phyloP scores from a whole-genome alignment of 176 grass and related monocot species.

The Avena insularis region DNA sequence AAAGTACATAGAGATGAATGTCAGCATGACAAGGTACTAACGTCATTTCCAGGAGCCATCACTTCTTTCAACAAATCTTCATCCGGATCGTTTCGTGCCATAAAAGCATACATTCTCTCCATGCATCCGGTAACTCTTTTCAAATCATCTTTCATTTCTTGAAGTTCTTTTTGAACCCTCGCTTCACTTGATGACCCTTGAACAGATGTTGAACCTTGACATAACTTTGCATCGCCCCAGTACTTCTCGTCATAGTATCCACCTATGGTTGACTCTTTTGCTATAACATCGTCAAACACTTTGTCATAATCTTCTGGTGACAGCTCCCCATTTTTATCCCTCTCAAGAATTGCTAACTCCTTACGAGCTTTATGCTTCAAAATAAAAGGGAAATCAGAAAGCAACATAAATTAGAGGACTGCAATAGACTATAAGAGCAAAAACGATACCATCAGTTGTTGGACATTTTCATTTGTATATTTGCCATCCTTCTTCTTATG shows the following conservation, averaged over 20 bases:
- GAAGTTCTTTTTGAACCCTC: neutral
- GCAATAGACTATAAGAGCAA: neutral
- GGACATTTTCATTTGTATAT: neutral
- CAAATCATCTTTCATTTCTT: neutral
- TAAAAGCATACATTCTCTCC: neutral
- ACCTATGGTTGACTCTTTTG: neutral
- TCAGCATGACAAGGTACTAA: neutral
- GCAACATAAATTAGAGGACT: neutral
- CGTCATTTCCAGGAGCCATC: neutral
- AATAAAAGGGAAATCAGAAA: neutral
- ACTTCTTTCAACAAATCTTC: neutral
- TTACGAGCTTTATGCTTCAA: neutral
- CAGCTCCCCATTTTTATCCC: neutral
- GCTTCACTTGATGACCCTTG: neutral
- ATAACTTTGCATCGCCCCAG: neutral
- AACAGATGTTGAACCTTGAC: neutral
- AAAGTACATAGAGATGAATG: neutral
- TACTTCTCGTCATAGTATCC: neutral
- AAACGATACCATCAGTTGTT: neutral
- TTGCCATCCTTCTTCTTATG: conserved; percentile 21
- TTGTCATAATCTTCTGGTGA: conserved; percentile 3
- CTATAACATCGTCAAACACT: conserved; percentile 1
- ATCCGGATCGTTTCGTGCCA: neutral
- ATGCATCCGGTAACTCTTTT: neutral
- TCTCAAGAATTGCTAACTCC: neutral